Base-by-base conservation (phyloP, 139 green algal genomes). In the Chlorella sp. region DNA sequence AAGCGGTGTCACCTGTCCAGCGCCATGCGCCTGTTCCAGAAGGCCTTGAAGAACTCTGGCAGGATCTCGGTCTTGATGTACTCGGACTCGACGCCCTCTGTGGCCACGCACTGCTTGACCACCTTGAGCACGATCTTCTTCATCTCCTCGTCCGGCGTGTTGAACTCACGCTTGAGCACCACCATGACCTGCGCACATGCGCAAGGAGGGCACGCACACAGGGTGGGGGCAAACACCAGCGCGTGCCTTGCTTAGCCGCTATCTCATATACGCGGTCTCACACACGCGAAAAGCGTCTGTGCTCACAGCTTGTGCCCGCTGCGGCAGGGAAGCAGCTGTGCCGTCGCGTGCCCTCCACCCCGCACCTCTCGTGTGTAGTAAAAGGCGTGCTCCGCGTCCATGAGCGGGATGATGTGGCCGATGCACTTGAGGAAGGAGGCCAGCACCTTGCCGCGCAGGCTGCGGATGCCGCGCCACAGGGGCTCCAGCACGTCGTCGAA, bases 61-160 rank as follows among this genome's bases (percentile, higher is more conserved):
- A 98, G 81, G 62, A 99, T 93, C 77, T 98, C 92, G 0, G 73
- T 71, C 49, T 80, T 81, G 74, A 98, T 93, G 87, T 98, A 99
- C 49, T 96, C 89, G 2, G 89, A 71, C 85, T 98, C 91, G 72
- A 99, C 95, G 61, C 95, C 95, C 68, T 98, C 95, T 24, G 94
- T 98, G 49, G 61, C 83, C 73, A 98, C 94, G 79, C 92, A 98
- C 88, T 99, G 94, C 88, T 97, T 95, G 27, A 99, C 93, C 75
- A 99, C 87, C 85, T 98, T 97, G 68, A 99, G 90, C 85, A 98
- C 93, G 72, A 99, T 99, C 88, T 98, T 99, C 91, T 98, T 99
- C 95, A 99, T 99, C 87, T 99, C 95, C 82, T 99, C 95, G 80
- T 99, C 95, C 0, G 95, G 92, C 1, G 93, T 96, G 80, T 88